Evolutionary conservation across 208 protist genomes (phyloP).

Genomic region (Leishmania major): DNA sequence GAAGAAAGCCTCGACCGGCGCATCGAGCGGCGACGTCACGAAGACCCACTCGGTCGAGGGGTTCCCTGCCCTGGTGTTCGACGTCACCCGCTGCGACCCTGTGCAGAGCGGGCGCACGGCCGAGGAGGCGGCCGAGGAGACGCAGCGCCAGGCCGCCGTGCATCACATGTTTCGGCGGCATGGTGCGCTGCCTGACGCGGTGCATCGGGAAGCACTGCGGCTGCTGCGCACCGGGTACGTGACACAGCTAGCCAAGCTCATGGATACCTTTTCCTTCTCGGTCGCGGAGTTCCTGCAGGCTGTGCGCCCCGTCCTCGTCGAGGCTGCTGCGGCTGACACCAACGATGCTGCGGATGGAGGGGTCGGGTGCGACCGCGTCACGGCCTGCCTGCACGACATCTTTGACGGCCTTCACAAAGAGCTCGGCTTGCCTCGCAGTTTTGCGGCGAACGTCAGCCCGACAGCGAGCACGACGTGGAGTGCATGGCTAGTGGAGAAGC

Average conservation of each 20-base stretch:
- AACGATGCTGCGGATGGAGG: background rate
- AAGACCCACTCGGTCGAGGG: background rate
- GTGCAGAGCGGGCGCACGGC: conserved; percentile 10
- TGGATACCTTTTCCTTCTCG: conserved; percentile 39
- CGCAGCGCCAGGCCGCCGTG: conserved; percentile 33
- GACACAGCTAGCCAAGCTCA: conserved; percentile 24
- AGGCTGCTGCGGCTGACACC: background rate
- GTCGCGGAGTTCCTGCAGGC: conserved; percentile 21
- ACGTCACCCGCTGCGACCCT: conserved; percentile 10
- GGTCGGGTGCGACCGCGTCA: background rate
- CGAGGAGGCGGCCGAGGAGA: conserved; percentile 26
- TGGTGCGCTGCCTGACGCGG: conserved; percentile 20
- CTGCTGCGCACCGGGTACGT: conserved; percentile 36
- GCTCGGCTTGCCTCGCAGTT: conserved; percentile 55
- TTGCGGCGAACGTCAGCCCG: background rate
- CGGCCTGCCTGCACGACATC: conserved; percentile 21
- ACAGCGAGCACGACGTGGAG: conserved; percentile 15
- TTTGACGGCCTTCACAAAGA: conserved; percentile 71
- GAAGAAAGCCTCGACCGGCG: background rate
- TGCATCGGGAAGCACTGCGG: conserved; percentile 32
- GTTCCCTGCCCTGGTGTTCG: conserved; percentile 31
- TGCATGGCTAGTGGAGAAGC: conserved; percentile 22
- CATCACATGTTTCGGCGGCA: conserved; percentile 32
- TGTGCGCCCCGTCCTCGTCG: background rate
- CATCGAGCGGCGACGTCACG: background rate